Base-by-base conservation (phyloP, 768 basidiomycete genomes). In the Megacollybia marginata region DNA sequence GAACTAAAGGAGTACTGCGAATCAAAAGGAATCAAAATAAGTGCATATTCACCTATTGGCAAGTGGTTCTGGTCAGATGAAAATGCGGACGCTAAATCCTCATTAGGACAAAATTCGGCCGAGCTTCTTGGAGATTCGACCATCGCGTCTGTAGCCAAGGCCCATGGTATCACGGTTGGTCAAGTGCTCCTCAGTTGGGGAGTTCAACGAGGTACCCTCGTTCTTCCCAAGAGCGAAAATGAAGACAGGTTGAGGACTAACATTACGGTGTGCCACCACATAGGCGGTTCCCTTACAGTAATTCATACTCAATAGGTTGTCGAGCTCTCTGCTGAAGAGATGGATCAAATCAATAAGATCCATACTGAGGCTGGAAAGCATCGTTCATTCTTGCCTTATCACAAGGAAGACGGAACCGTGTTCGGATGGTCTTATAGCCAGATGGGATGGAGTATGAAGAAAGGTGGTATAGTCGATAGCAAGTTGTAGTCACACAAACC, bases 161-260 rank as follows among this genome's bases (percentile, higher is more conserved):
- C 61, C 44, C 55, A 65, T 48, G 49, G 53, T 31, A 62, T 53
- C 10, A 64, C 66, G 4, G 55, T 65, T 2, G 75, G 74, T 2
- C 78, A 80, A 55, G 68, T 79, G 8, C 59, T 77, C 2, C 68
- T 83, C n/a, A 70, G 76, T 52, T 83, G 81, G 82, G 72, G 69
- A 11, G 73, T 78, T 6, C 70, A 79, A 59, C 67, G 75, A 6
- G 75, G 75, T 11, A 71, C 76, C 9, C 67, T 69, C 10, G 74
- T 80, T 16, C 73, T 82, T 33, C 78, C 82, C 20, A 82, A 83
- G 67, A 71, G 70, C 46, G 68, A 65, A 55, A 65, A 71, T 47
- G 57, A 59, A 28, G 64, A 60, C 32, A 65, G 78, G 9, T 61
- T 80, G 53, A 64, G 56, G 44, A 57, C 71, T 47, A 83, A 83